Conservation (phyloP, 2,329 filamentous ascomycete genomes). For the Penicillium olsonii region DNA sequence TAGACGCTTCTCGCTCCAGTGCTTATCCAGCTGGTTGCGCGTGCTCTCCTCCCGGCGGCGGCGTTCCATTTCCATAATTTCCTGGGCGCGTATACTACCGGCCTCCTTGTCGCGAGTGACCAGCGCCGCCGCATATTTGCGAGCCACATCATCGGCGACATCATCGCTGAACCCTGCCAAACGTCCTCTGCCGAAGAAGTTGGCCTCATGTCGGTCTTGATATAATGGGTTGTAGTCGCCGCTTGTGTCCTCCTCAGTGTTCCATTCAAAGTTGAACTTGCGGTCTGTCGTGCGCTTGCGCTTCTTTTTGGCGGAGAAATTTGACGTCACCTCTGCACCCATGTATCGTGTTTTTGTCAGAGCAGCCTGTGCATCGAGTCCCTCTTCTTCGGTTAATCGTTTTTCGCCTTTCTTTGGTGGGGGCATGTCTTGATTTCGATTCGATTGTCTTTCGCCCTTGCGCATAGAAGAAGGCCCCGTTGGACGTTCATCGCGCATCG, state of each 20-base stretch:
- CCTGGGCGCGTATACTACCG: constrained; percentile 72
- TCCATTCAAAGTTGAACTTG: constrained; percentile 99
- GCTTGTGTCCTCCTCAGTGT: constrained; percentile 89
- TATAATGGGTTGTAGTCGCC: constrained; percentile 81
- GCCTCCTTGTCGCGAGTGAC: constrained; percentile 74
- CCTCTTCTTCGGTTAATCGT: constrained; percentile 53
- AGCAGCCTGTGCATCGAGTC: constrained; percentile 67
- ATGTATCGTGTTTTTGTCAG: constrained; percentile 82
- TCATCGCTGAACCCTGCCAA: constrained; percentile 68
- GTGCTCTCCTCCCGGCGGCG: constrained; percentile 71
- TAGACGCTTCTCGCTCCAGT: constrained; percentile 92
- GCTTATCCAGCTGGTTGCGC: constrained; percentile 78
- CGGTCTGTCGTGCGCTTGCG: constrained; percentile 87
- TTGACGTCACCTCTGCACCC: constrained; percentile 85
- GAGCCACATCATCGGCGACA: constrained; percentile 52
- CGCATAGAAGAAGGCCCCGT: constrained; percentile 55
- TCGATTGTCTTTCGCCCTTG: constrained; percentile 8
- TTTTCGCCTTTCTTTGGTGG: constrained; percentile 50
- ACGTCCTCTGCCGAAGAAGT: constrained; percentile 69
- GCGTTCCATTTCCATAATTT: constrained; percentile 83
- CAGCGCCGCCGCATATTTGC: constrained; percentile 67
- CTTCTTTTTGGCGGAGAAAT: constrained; percentile 95
- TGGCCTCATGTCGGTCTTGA: constrained; percentile 64
- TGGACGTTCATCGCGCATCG: constrained; percentile 59
- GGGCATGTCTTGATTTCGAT: constrained; percentile 53